Evolutionary conservation across 805 yeast genomes (phyloP).

Genomic region (Suhomyces canberraensis): DNA sequence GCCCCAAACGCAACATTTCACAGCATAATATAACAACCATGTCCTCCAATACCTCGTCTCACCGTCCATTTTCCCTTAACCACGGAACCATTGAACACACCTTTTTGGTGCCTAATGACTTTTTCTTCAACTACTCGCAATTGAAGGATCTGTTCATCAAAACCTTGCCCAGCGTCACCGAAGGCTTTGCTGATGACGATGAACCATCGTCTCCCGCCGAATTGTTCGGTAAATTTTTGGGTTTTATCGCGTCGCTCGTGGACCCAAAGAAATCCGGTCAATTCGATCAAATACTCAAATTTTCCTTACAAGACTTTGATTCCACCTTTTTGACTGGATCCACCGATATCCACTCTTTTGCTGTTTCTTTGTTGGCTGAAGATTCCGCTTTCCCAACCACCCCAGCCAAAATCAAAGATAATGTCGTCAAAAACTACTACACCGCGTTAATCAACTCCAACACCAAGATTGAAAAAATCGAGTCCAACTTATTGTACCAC

Average conservation of each 20-base stretch:
- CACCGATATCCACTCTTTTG: constrained; percentile 84
- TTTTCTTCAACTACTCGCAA: constrained; percentile 79
- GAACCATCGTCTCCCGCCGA: constrained; percentile 89
- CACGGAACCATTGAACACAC: constrained; percentile 90
- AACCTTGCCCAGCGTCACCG: constrained; percentile 75
- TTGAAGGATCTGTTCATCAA: constrained; percentile 82
- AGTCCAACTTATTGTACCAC: constrained; percentile 58
- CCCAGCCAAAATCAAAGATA: constrained; percentile 59
- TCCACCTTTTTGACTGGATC: constrained; percentile 58
- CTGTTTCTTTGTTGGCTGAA: constrained; percentile 59
- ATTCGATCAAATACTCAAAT: constrained; percentile 64
- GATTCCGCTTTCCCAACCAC: constrained; percentile 59
- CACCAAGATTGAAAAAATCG: constrained; percentile 19
- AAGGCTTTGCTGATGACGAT: constrained; percentile 78
- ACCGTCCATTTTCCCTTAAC: constrained; percentile 75
- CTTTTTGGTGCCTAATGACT: constrained; percentile 77
- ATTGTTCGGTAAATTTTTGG: constrained; percentile 78
- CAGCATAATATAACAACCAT: background rate
- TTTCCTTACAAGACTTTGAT: constrained; percentile 81
- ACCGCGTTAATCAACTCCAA: constrained; percentile 31
- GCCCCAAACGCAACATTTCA: background rate
- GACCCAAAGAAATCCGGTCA: constrained; percentile 39
- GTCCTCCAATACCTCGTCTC: constrained; percentile 19
- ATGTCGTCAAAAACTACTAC: constrained; percentile 75
- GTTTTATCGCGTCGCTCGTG: constrained; percentile 55